These are phyloP conservation scores for Erysiphe pulchra DNA, from an alignment of 2,329 filamentous ascomycete genomes.

Conservation along the genomic window DNA sequence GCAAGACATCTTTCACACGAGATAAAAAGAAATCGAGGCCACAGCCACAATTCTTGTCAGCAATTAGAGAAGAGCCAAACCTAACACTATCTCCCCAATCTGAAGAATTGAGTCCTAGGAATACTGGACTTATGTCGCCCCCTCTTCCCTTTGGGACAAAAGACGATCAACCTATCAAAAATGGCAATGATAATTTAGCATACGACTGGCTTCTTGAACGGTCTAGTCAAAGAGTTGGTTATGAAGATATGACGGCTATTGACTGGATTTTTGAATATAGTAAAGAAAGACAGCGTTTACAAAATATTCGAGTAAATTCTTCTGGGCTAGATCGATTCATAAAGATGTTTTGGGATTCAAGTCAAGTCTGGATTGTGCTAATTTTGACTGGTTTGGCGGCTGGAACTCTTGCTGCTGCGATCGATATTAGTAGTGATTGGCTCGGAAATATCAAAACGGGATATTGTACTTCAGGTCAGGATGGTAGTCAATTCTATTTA, in stretches of 20 bases:
- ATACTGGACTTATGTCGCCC: slow-evolving; percentile 3
- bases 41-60: slow-evolving; percentile 9
- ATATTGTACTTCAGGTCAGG: slow-evolving; percentile 37
- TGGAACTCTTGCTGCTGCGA: slow-evolving; percentile 70
- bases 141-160: slow-evolving; percentile 3
- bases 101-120: slow-evolving; percentile 5
- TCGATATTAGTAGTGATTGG: slow-evolving; percentile 96
- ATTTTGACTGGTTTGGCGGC: slow-evolving; percentile 71
- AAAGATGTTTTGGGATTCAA: slow-evolving; percentile 52
- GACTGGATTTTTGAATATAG: slow-evolving; percentile 99
- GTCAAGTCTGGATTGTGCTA: slow-evolving; percentile 78
- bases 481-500: slow-evolving; percentile 63
- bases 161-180: slow-evolving; percentile 3
- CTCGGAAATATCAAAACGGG: slow-evolving; percentile 84
- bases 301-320: slow-evolving; percentile 44
- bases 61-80: slow-evolving; percentile 6
- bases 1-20: slow-evolving; percentile 45
- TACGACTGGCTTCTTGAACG: slow-evolving; percentile 79
- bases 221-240: slow-evolving; percentile 69
- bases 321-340: slow-evolving; percentile 48
- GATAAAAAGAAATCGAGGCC: slow-evolving; percentile 22
- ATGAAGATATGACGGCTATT: slow-evolving; percentile 90
- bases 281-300: slow-evolving; percentile 71
- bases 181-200: slow-evolving; percentile 21
- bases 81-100: slow-evolving; percentile 8